phyloP scores from a whole-genome alignment of 129 eudicot species.

The Helianthus annuus region DNA sequence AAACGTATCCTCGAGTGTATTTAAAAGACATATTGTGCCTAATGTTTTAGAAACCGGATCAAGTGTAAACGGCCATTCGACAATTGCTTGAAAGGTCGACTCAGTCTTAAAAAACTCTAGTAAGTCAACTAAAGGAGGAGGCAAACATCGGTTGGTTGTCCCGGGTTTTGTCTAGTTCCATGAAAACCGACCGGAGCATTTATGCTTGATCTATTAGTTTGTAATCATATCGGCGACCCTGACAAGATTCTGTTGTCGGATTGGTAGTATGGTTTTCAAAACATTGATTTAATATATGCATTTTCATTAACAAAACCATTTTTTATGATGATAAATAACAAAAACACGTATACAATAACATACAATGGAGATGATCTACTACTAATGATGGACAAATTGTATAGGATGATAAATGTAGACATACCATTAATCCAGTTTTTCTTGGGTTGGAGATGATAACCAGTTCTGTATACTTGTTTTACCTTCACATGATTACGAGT shows the following conservation, averaged over 20 bases:
- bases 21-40: no score
- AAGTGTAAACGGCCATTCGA: no score
- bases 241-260: neutral
- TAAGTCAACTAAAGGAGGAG: no score
- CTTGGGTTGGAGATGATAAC: constrained; percentile 70
- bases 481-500: constrained; percentile 29
- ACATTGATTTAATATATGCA: neutral
- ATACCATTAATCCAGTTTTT: constrained; percentile 76
- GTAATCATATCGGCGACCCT: neutral
- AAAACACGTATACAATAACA: neutral
- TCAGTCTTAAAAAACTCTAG: no score
- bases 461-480: constrained; percentile 47
- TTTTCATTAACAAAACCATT: neutral
- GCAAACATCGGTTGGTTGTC: no score
- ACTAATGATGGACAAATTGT: neutral
- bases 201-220: neutral
- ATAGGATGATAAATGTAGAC: neutral
- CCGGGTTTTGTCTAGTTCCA: no score
- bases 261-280: neutral
- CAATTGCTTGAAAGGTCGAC: no score
- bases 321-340: neutral
- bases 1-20: no score
- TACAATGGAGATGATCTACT: neutral
- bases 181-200: neutral
- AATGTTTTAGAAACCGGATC: no score